Percentiles rank a stretch among this genome's conserved stretches.
Evolutionary conservation across 2,329 filamentous ascomycete genomes (phyloP).

Genomic region (Cytospora leucostoma): DNA sequence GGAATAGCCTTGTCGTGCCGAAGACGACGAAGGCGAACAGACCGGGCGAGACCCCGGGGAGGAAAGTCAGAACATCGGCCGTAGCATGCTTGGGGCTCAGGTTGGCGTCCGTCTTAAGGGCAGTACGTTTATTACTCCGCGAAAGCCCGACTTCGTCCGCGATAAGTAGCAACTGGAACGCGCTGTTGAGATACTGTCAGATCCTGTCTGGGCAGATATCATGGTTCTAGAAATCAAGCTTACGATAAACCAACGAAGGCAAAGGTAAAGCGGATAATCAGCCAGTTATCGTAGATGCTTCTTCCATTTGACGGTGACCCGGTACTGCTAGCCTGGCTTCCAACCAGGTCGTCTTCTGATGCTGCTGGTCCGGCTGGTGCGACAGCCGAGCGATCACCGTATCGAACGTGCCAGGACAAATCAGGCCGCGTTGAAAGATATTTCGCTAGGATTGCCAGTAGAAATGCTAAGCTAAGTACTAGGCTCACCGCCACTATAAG

Average conservation of each 20-base stretch:
- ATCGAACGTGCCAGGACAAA: constrained; percentile 37
- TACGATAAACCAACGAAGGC: constrained; percentile 45
- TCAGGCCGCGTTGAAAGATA: constrained; percentile 43
- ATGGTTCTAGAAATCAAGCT: constrained; percentile 10
- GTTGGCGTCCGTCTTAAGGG: constrained; percentile 36
- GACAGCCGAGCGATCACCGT: constrained; percentile 31
- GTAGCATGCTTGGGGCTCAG: constrained; percentile 37
- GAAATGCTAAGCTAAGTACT: constrained; percentile 39
- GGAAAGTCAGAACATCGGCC: constrained; percentile 38
- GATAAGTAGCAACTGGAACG: constrained; percentile 44
- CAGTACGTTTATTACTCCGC: constrained; percentile 34
- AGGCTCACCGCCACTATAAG: constrained; percentile 43
- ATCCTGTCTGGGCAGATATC: background rate
- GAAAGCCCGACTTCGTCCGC: constrained; percentile 40
- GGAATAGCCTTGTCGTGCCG: constrained; percentile 43
- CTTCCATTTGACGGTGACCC: constrained; percentile 23
- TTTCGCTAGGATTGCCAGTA: constrained; percentile 43
- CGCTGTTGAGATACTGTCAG: constrained; percentile 27
- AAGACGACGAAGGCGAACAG: constrained; percentile 44
- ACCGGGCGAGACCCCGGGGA: constrained; percentile 42
- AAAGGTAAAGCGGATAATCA: constrained; percentile 47
- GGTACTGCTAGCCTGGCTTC: constrained; percentile 28
- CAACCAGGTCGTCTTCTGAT: constrained; percentile 25
- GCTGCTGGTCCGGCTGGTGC: background rate
- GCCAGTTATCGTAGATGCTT: constrained; percentile 48